Evolutionary conservation across 768 basidiomycete genomes (phyloP), one percentile per base, ranked within the genome.

Genomic region (Mycena kentingensis): DNA sequence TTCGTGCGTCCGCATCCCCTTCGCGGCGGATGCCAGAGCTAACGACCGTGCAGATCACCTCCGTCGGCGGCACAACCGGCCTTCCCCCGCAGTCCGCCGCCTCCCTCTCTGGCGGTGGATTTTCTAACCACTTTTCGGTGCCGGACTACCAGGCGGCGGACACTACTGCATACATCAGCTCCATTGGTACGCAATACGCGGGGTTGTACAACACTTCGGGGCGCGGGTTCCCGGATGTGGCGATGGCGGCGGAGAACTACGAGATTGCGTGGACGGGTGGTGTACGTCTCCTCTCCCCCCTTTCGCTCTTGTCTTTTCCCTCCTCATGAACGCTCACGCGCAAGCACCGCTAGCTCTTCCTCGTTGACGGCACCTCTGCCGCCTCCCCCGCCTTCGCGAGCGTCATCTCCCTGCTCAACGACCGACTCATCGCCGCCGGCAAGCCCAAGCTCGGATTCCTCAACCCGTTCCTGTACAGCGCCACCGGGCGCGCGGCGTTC

Each of bases 61-160:
- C 70, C 1, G 64, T 81, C 5, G 79, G 75, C 5, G 80, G 79
- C 2, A 78, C 76, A 11, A 70, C 67, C 1, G 64, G 68, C 43
- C 58, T 78, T n/a, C 75, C 77, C 0, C 51, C 56, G 3, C 77
- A 80, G 52, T 60, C 68, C 3, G 76, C 75, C 1, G 53, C 64
- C 5, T 61, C 56, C 52, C 70, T 75, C 54, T 61, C 60, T 24
- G 54, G 57, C 8, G 79, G 78, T 7, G 58, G 60, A 1, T 60
- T 60, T 55, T 56, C 53, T 29, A 61, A 64, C 37, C 54, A 53
- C 34, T 65, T 65, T 44, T 27, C 52, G 11, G 57, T 55, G 13
- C 64, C 64, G n/a, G 52, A 50, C 4, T 65, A 53, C 44, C 60
- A 62, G 54, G 34, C 46, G 25, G 37, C 18, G n/a, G 63, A 57